Evolutionary conservation across 345 rosid species (phyloP).

Genomic region (Cardamine resedifolia): DNA sequence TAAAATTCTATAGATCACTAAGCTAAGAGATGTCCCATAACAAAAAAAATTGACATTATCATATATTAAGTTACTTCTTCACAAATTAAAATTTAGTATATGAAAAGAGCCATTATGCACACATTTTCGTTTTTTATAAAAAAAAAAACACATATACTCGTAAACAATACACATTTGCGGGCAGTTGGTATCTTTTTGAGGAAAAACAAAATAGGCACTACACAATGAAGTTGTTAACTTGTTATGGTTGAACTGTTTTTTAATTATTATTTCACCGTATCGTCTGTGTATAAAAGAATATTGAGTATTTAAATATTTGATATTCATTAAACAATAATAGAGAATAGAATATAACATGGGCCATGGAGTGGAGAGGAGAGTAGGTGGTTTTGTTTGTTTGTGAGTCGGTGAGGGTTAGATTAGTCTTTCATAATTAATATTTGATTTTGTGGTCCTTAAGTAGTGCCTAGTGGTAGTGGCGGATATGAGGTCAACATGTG

Average conservation of each 20-base stretch:
- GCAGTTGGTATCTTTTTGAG: background rate
- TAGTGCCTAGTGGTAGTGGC: conserved; percentile 5
- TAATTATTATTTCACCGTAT: background rate
- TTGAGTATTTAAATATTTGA: background rate
- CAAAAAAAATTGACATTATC: background rate
- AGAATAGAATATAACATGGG: background rate
- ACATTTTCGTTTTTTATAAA: too few relatives aligned
- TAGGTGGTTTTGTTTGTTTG: conserved; percentile 31
- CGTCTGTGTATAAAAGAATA: background rate
- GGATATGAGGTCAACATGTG: conserved; percentile 29
- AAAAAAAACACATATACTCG: background rate
- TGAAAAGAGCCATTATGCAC: background rate
- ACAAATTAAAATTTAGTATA: background rate
- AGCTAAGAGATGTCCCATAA: background rate
- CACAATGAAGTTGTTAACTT: background rate
- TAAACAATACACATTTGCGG: background rate
- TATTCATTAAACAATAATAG: background rate
- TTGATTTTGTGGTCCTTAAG: conserved; percentile 22
- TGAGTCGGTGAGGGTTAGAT: conserved; percentile 37
- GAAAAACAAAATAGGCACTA: conserved; percentile 4
- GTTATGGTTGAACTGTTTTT: background rate
- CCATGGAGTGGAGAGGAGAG: conserved; percentile 20
- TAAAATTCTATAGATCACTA: background rate
- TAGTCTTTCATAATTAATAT: conserved; percentile 5
- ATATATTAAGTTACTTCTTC: background rate